phyloP scores from a whole-genome alignment of 73 alveolate genomes.

The Breviolum minutum region DNA sequence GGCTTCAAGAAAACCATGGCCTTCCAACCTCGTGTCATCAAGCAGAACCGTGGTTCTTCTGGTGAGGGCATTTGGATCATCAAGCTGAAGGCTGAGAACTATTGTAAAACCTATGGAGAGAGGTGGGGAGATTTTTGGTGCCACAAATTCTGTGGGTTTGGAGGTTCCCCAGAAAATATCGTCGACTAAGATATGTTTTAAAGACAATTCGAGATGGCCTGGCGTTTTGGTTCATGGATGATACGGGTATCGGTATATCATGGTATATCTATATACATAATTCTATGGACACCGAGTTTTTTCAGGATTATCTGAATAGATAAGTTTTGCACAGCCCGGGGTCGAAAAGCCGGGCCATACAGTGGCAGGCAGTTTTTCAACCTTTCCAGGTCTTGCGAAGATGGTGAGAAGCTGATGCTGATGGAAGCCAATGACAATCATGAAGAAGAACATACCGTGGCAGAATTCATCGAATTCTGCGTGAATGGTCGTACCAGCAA shows the following conservation, averaged over 20 bases:
- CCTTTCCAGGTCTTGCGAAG: conserved; percentile 73
- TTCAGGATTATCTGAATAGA: too few relatives aligned
- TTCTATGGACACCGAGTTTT: too few relatives aligned
- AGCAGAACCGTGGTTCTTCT: conserved; percentile 65
- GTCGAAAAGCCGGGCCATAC: too few relatives aligned
- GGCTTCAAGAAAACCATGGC: conserved; percentile 70
- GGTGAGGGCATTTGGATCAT: conserved; percentile 88
- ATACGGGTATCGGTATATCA: background rate
- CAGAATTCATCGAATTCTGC: conserved; percentile 78
- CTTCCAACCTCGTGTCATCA: conserved; percentile 70
- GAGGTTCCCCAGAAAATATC: too few relatives aligned
- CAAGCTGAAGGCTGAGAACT: conserved; percentile 39
- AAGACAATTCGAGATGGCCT: background rate
- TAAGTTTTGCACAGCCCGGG: too few relatives aligned
- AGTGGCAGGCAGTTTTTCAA: too few relatives aligned
- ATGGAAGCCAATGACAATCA: conserved; percentile 95
- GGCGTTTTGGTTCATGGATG: background rate
- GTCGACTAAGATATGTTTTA: too few relatives aligned
- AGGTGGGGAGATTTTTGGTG: background rate
- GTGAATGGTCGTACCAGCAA: conserved; percentile 40
- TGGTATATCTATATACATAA: too few relatives aligned
- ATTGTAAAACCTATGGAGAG: conserved; percentile 63
- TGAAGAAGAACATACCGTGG: conserved; percentile 84
- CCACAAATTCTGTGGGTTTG: background rate
- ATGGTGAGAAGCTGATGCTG: conserved; percentile 40